phyloP scores from a whole-genome alignment of 495 filamentous ascomycete species.

The Xylaria longipes region DNA sequence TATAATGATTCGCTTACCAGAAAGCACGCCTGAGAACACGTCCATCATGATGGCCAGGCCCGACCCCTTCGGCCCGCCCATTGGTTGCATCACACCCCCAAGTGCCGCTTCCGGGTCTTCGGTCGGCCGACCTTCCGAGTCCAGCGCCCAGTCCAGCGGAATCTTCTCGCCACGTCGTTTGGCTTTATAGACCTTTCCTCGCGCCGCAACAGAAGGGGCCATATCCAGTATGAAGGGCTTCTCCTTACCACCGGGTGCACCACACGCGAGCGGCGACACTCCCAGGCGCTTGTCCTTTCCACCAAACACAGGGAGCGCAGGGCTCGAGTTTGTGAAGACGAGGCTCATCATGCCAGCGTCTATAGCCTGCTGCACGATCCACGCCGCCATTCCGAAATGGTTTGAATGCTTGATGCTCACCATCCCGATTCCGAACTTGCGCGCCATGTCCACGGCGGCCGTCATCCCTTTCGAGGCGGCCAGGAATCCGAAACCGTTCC shows the following conservation, averaged over 20 bases:
- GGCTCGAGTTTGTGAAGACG: conserved; percentile 80
- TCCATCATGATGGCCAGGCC: conserved; percentile 83
- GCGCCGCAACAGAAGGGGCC: conserved; percentile 74
- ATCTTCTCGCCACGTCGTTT: conserved; percentile 74
- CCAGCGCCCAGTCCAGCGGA: conserved; percentile 75
- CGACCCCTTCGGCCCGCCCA: conserved; percentile 79
- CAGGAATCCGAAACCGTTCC: conserved; percentile 78
- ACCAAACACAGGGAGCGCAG: conserved; percentile 77
- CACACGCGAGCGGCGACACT: conserved; percentile 78
- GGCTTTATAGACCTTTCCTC: conserved; percentile 81
- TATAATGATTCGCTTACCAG: conserved; percentile 48
- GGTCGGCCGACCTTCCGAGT: conserved; percentile 70
- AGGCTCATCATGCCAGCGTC: conserved; percentile 75
- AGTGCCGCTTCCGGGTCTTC: conserved; percentile 70
- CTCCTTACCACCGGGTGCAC: conserved; percentile 65
- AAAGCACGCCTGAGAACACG: conserved; percentile 79
- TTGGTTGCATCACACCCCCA: conserved; percentile 77
- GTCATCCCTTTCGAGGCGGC: conserved; percentile 68
- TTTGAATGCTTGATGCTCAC: conserved; percentile 75
- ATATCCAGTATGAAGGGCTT: conserved; percentile 75
- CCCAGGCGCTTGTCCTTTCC: conserved; percentile 71
- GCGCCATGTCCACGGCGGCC: conserved; percentile 68
- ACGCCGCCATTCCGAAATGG: conserved; percentile 82
- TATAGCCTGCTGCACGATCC: conserved; percentile 76
- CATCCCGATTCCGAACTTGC: conserved; percentile 72